Evolutionary conservation across 2,329 filamentous ascomycete species (phyloP).

Genomic region (Colletotrichum cereale): DNA sequence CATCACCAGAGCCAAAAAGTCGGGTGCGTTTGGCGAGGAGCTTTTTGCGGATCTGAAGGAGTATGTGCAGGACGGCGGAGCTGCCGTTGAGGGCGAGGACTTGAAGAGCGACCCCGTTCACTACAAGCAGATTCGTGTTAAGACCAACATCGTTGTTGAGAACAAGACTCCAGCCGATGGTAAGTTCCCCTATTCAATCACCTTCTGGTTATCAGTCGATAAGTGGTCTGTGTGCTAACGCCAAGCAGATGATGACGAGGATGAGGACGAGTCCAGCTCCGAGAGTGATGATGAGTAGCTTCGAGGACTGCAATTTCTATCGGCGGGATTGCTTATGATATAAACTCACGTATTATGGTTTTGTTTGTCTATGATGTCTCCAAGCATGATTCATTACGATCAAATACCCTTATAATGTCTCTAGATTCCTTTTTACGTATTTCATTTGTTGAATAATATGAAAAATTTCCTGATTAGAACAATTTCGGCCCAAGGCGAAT

Average conservation of each 20-base stretch:
- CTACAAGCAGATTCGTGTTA: conserved; percentile 35
- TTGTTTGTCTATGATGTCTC: conserved; percentile 29
- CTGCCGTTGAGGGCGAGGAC: conserved; percentile 34
- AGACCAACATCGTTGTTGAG: conserved; percentile 6
- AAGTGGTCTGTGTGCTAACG: background rate
- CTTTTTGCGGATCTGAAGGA: conserved; percentile 36
- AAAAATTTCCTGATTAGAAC: background rate
- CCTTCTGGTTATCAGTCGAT: no score
- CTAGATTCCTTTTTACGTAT: conserved; percentile 22
- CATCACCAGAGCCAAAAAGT: conserved; percentile 36
- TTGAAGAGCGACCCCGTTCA: conserved; percentile 35
- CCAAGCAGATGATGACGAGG: conserved; percentile 29
- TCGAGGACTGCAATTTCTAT: background rate
- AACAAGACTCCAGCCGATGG: conserved; percentile 36
- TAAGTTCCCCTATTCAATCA: background rate
- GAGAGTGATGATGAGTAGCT: conserved; percentile 37
- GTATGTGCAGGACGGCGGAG: conserved; percentile 34
- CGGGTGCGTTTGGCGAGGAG: conserved; percentile 31
- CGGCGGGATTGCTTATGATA: conserved; percentile 3
- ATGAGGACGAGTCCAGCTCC: conserved; percentile 35
- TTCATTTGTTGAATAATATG: background rate
- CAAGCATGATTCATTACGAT: conserved; percentile 35
- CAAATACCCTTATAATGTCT: conserved; percentile 38
- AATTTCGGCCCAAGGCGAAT: background rate
- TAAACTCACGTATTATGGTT: conserved; percentile 28